phyloP scores from a whole-genome alignment of 345 rosid species.

The Lenwebbia sp. region DNA sequence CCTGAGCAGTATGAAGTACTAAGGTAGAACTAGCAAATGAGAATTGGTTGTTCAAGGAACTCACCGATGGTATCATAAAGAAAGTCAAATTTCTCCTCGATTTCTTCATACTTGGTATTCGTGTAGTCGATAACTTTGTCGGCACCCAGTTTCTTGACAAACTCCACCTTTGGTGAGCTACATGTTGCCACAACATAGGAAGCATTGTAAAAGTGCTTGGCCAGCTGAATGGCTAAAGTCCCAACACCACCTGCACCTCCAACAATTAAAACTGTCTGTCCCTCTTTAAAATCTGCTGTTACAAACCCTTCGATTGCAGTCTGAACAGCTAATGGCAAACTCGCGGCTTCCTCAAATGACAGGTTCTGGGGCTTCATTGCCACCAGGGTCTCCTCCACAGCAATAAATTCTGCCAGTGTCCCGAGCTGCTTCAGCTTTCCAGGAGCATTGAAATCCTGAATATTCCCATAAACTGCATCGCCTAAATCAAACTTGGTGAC shows the following conservation, averaged over 20 bases:
- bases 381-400: constrained; percentile 27
- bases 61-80: constrained; percentile 35
- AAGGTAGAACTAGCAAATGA: neutral
- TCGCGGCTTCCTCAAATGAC: constrained; percentile 40
- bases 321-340: constrained; percentile 40
- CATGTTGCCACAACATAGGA: constrained; percentile 31
- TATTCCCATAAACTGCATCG: constrained; percentile 37
- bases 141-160: constrained; percentile 27
- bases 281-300: constrained; percentile 17
- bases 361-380: constrained; percentile 25
- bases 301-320: constrained; percentile 36
- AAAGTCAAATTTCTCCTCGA: constrained; percentile 26
- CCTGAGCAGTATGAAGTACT: neutral
- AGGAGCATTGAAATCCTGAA: constrained; percentile 26
- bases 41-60: neutral
- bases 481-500: constrained; percentile 17
- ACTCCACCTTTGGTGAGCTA: constrained; percentile 32
- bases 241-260: constrained; percentile 47
- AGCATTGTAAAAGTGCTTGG: constrained; percentile 26
- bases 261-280: constrained; percentile 23
- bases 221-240: constrained; percentile 30
- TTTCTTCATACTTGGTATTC: constrained; percentile 14
- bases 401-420: constrained; percentile 32
- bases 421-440: constrained; percentile 31
- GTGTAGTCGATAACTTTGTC: constrained; percentile 29